Evolutionary conservation across 1,139 yeast genomes (phyloP).

Genomic region (Pichia sp.): DNA sequence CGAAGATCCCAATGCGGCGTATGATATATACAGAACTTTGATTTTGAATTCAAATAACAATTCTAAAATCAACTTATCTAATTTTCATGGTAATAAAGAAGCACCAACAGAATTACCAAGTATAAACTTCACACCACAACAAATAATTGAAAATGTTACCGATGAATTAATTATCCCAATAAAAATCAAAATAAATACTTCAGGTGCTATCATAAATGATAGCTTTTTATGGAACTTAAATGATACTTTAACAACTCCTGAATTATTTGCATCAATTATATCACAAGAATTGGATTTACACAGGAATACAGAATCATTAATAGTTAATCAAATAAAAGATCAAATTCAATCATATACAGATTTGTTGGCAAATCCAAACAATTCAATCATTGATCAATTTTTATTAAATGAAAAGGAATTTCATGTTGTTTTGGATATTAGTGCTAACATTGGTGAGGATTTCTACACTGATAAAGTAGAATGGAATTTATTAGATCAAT

Average conservation of each 20-base stretch:
- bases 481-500: constrained; percentile 74
- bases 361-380: constrained; percentile 20
- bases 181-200: constrained; percentile 65
- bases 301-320: constrained; percentile 51
- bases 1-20: constrained; percentile 22
- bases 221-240: constrained; percentile 85
- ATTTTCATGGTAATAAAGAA: constrained; percentile 29
- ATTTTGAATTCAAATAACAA: constrained; percentile 11
- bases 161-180: constrained; percentile 66
- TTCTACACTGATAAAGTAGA: constrained; percentile 90
- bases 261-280: constrained; percentile 70
- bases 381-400: constrained; percentile 28
- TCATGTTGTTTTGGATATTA: constrained; percentile 73
- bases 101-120: constrained; percentile 33
- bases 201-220: constrained; percentile 65
- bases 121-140: constrained; percentile 21
- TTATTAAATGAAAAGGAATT: constrained; percentile 54
- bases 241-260: constrained; percentile 75
- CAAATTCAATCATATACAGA: constrained; percentile 65
- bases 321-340: constrained; percentile 64
- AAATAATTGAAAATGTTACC: constrained; percentile 16
- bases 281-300: constrained; percentile 83
- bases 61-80: constrained; percentile 17
- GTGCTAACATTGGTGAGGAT: constrained; percentile 77
- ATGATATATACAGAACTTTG: constrained; percentile 9